phyloP scores from a whole-genome alignment of 176 grass and related monocot genomes.

The Themeda triandra region DNA sequence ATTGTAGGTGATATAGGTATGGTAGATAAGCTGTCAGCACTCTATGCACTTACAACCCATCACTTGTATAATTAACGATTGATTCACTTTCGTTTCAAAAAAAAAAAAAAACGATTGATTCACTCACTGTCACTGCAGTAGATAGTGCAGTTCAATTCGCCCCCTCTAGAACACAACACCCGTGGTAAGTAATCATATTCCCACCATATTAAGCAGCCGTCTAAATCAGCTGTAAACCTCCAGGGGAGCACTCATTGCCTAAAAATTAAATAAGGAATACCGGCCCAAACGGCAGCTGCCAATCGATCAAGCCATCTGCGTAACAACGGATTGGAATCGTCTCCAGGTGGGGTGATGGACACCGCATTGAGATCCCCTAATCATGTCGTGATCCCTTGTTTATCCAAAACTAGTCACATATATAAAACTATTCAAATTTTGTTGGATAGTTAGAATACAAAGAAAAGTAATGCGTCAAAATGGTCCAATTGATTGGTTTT shows the following conservation, averaged over 20 bases:
- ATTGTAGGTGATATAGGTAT: background rate
- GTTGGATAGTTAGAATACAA: background rate
- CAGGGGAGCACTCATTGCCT: background rate
- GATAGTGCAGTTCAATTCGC: background rate
- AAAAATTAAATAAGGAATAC: slow-evolving; percentile 12
- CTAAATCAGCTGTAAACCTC: background rate
- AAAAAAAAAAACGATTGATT: no score
- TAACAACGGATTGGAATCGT: slow-evolving; percentile 21
- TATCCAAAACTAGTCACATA: background rate
- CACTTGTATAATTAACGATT: background rate
- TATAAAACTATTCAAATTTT: background rate
- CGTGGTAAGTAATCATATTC: background rate
- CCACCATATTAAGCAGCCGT: background rate
- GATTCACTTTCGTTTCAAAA: no score
- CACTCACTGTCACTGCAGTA: no score
- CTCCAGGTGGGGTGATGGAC: background rate
- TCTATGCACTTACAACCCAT: background rate
- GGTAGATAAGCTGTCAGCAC: slow-evolving; percentile 4
- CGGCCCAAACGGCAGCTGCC: background rate
- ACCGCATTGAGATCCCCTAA: slow-evolving; percentile 20
- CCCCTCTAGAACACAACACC: background rate
- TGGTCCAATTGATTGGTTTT: background rate
- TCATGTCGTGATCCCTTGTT: slow-evolving; percentile 21
- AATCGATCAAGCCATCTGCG: slow-evolving; percentile 7
- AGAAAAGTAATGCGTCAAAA: background rate